Conservation (phyloP, 2,329 filamentous ascomycete genomes). For the Penicillium sp. region DNA sequence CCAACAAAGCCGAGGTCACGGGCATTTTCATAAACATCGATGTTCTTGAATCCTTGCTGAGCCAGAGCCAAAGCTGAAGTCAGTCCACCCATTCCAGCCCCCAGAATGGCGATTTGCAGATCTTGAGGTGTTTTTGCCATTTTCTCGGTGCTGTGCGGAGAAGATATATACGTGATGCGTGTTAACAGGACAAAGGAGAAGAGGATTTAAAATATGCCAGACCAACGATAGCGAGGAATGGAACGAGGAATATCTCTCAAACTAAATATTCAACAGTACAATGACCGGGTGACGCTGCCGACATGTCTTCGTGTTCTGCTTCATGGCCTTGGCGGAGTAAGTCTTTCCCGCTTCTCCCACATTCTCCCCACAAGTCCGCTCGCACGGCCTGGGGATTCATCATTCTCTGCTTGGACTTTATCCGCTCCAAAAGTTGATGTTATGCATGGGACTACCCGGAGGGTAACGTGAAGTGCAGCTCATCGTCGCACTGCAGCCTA, state of each 20-base stretch:
- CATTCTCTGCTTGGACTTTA: constrained; percentile 13
- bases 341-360: constrained; percentile 22
- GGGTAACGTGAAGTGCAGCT: not conserved
- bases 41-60: constrained; percentile 64
- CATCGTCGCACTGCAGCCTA: not conserved
- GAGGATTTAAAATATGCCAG: not conserved
- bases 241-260: constrained; percentile 5
- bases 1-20: constrained; percentile 70
- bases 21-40: constrained; percentile 66
- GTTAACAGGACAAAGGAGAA: not conserved
- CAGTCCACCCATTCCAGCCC: constrained; percentile 66
- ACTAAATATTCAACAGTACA: not conserved
- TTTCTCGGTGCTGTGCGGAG: constrained; percentile 6
- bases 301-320: constrained; percentile 4
- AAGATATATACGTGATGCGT: not conserved
- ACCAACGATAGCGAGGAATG: not conserved
- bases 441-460: not conserved
- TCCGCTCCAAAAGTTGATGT: not conserved
- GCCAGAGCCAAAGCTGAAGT: constrained; percentile 63
- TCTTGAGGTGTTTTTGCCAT: constrained; percentile 27
- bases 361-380: constrained; percentile 15
- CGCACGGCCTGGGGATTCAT: not conserved
- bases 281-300: constrained; percentile 7
- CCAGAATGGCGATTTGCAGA: constrained; percentile 40
- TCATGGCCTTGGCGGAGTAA: constrained; percentile 15